Evolutionary conservation across 805 yeast genomes (phyloP), one percentile per base, ranked within the genome.

Genomic region (Saturnispora ahearnii): DNA sequence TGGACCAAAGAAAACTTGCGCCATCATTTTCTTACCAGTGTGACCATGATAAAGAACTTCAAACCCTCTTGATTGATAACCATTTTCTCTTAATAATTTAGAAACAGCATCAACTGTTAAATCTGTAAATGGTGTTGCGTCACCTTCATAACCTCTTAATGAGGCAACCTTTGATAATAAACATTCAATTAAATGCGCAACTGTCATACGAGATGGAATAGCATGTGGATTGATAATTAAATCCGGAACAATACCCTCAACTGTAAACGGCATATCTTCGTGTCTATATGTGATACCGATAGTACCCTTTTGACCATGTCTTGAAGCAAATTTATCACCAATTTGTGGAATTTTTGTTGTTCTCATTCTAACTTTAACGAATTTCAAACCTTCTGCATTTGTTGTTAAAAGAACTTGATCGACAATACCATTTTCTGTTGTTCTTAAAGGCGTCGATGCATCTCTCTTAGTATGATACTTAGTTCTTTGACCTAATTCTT

Each of bases 121-220:
- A 68, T 90, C 98, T 0, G 98, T 93, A 66, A 93, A 93, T 45
- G 99, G 99, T 6, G 98, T 89, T 6, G 99, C 99, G 70, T 93
- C 99, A 77, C 99, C 99, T 70, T 93, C 99, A 62, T 87, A 78
- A 63, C 98, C 99, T 44, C 95, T 83, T 59, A 93, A 74, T 2
- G 98, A 82, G 4, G 97, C 90, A 41, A 93, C 98, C 71, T 93
- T 93, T 46, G 96, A 85, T 60, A 93, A 74, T 67, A 93, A 74
- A 84, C 99, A 93, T 75, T 93, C 99, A 70, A 93, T 91, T 75
- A 93, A 84, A 76, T 93, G 98, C 45, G 99, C 99, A 53, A 93
- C 99, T 38, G 99, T 93, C 99, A 93, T 93, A 79, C 99, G 97
- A 51, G 99, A 93, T 59, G 99, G 99, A 78, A 93, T 93, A 65